Evolutionary conservation across 2,329 filamentous ascomycete species (phyloP).

Genomic region (Dactylella cylindrospora): DNA sequence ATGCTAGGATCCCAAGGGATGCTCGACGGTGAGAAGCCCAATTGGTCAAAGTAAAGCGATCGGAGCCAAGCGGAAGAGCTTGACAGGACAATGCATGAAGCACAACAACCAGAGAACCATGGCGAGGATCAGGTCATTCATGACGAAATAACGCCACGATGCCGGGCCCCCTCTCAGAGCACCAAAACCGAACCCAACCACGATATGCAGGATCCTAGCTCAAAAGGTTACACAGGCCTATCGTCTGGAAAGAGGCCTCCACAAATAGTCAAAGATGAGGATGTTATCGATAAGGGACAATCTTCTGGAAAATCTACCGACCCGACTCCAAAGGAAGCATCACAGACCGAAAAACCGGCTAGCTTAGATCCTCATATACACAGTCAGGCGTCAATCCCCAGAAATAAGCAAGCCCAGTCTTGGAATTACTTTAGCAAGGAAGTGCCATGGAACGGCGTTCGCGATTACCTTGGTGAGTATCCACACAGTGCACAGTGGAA

Average conservation of each 20-base stretch:
- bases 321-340: no score
- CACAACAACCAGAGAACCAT: conserved; percentile 30
- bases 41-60: conserved; percentile 12
- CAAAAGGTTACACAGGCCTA: conserved; percentile 16
- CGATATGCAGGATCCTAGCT: conserved; percentile 5
- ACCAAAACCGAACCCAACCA: not conserved
- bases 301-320: no score
- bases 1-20: not conserved
- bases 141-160: conserved; percentile 24
- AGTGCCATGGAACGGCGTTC: conserved; percentile 32
- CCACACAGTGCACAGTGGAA: no score
- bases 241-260: not conserved
- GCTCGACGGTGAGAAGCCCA: conserved; percentile 17
- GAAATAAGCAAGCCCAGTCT: no score
- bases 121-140: conserved; percentile 39
- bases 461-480: conserved; percentile 39
- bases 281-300: conserved; percentile 6
- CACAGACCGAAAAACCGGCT: no score
- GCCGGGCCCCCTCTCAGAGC: conserved; percentile 3
- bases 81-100: conserved; percentile 22
- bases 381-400: no score
- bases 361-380: no score
- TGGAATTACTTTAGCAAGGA: conserved; percentile 38
- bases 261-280: not conserved
- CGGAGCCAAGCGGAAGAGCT: no score